These are phyloP conservation scores for Tricholoma bakamatsutake DNA, from an alignment of 768 basidiomycete species.

Conservation along the genomic window DNA sequence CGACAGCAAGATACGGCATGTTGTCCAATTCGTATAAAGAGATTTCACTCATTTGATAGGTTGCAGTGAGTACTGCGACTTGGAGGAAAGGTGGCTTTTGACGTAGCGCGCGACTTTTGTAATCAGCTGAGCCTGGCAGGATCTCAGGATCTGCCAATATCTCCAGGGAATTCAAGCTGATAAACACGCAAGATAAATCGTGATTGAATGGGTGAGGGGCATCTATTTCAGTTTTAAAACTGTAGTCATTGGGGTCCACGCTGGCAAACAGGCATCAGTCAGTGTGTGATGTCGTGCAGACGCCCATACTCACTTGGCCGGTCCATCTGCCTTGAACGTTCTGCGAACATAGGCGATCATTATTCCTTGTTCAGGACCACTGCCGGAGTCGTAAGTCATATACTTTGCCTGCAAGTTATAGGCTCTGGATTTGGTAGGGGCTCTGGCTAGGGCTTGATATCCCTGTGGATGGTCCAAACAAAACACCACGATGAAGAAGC, in stretches of 20 bases:
- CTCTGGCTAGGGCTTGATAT: constrained; percentile 41
- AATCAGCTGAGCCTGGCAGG: constrained; percentile 30
- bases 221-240: constrained; percentile 33
- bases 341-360: constrained; percentile 49
- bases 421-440: constrained; percentile 44
- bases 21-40: constrained; percentile 40
- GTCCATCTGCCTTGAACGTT: constrained; percentile 22
- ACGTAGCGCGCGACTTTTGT: constrained; percentile 23
- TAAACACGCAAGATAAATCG: constrained; percentile 36
- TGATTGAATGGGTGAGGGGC: constrained; percentile 37
- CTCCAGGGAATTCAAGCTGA: constrained; percentile 39
- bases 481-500: constrained; percentile 49
- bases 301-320: constrained; percentile 6
- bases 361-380: constrained; percentile 35
- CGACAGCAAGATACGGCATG: constrained; percentile 35
- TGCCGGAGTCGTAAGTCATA: constrained; percentile 34
- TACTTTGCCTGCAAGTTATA: constrained; percentile 59
- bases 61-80: constrained; percentile 31
- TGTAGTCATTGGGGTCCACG: constrained; percentile 32
- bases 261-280: constrained; percentile 21
- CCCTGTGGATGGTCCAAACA: constrained; percentile 49
- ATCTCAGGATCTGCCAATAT: constrained; percentile 36
- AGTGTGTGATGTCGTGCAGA: neutral
- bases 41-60: constrained; percentile 29
- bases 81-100: constrained; percentile 37